Evolutionary conservation across 805 yeast species (phyloP), one percentile per base, ranked within the genome.

Genomic region (Hanseniaspora lachancei): DNA sequence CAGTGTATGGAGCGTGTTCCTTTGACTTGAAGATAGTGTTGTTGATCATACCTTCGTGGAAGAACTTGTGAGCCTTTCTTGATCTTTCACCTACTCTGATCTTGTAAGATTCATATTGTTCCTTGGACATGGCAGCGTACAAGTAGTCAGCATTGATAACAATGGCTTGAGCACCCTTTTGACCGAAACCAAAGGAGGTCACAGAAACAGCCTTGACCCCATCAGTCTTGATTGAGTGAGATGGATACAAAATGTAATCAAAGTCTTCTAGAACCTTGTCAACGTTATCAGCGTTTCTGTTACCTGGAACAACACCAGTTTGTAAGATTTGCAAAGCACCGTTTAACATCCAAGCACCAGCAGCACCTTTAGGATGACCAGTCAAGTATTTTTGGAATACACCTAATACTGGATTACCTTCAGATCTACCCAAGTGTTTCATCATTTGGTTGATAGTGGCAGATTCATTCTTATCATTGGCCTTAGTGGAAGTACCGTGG

Each of bases 321-420:
- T 87, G 85, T 70, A 93, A 77, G 63, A 89, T 82, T 77, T 93
- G 99, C 63, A 93, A 75, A 57, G 88, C 96, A 73, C 99, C 99
- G 72, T 93, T 95, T 79, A 93, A 75, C 98, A 93, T 93, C 98
- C 98, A 93, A 58, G 99, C 97, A 79, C 97, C 99, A 57, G 99
- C 99, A 65, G 98, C 98, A 80, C 99, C 99, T 86, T 93, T 93
- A 66, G 98, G 98, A 77, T 93, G 99, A 74, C 99, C 99, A 65
- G 99, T 93, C 68, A 93, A 80, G 81, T 79, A 93, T 74, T 93
- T 93, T 75, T 93, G 99, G 95, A 95, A 91, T 56, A 93, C 95
- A 80, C 97, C 97, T 63, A 84, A 77, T 50, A 95, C 89, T 60
- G 98, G 95, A 75, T 93, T 95, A 75, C 99, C 99, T 75, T 86